A percentile compares a stretch with the other conserved stretches of the same genome.
Evolutionary conservation across 805 yeast species (phyloP).

Genomic region (Zygotorulaspora danielsina): DNA sequence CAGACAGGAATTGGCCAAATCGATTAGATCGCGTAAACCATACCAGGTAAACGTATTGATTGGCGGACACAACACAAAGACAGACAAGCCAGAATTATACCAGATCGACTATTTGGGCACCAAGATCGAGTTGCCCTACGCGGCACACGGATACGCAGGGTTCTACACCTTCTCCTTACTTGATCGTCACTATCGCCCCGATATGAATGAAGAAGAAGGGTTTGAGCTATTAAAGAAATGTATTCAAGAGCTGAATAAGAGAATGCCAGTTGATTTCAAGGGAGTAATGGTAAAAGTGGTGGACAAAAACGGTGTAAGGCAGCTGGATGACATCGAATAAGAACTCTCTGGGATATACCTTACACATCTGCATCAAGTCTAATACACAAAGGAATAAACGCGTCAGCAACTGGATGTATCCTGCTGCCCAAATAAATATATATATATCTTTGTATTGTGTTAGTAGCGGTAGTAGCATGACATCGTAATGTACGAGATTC

Average conservation of each 20-base stretch:
- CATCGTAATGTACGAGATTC: background rate
- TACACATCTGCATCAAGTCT: background rate
- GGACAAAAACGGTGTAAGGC: constrained; percentile 56
- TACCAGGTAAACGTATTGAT: constrained; percentile 88
- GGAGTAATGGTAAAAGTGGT: constrained; percentile 71
- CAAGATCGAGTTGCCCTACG: constrained; percentile 84
- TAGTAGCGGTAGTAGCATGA: background rate
- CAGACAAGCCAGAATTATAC: constrained; percentile 60
- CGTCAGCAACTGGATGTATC: background rate
- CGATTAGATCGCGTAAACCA: constrained; percentile 90
- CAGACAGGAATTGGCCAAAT: constrained; percentile 80
- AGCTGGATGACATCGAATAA: constrained; percentile 32
- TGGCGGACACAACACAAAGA: constrained; percentile 71
- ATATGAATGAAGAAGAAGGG: constrained; percentile 74
- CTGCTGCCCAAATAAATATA: background rate
- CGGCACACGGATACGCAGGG: constrained; percentile 98
- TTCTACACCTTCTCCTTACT: constrained; percentile 86
- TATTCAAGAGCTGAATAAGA: constrained; percentile 67
- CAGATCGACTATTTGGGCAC: constrained; percentile 96
- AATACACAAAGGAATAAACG: constrained; percentile 1
- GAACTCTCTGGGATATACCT: background rate
- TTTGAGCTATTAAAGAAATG: constrained; percentile 67
- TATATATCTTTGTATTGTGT: background rate
- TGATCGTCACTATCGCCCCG: constrained; percentile 83
- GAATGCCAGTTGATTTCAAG: constrained; percentile 82